Conservation (phyloP, 2,329 filamentous ascomycete species). For the Hypoxylon sp. region DNA sequence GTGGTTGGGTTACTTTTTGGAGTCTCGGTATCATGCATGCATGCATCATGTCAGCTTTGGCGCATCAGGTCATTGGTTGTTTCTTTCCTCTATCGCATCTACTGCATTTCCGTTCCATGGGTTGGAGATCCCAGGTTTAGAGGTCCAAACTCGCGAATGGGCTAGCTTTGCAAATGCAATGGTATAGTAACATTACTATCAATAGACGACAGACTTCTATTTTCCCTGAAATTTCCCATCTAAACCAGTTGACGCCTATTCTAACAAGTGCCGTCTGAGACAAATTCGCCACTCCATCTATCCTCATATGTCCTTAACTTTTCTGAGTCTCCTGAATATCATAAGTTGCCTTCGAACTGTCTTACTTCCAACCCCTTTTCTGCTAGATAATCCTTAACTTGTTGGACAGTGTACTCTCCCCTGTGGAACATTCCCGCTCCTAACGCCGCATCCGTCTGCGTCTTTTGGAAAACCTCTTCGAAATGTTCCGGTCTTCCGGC, state of each 20-base stretch:
- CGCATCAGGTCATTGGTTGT: slow-evolving; percentile 33
- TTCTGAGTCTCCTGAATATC: slow-evolving; percentile 12
- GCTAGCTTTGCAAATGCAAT: slow-evolving; percentile 31
- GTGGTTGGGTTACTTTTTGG: slow-evolving; percentile 32
- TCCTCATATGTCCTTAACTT: background rate
- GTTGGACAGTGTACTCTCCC: slow-evolving; percentile 91
- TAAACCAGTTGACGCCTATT: slow-evolving; percentile 44
- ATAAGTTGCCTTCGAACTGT: slow-evolving; percentile 74
- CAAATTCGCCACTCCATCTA: slow-evolving; percentile 21
- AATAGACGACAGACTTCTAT: slow-evolving; percentile 43
- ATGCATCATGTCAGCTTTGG: slow-evolving; percentile 26
- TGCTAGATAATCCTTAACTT: slow-evolving; percentile 88
- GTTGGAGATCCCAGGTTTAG: slow-evolving; percentile 15
- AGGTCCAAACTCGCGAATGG: slow-evolving; percentile 25
- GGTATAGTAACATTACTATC: slow-evolving; percentile 39
- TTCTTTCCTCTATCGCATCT: slow-evolving; percentile 29
- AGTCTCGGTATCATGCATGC: slow-evolving; percentile 32
- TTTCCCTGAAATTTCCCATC: slow-evolving; percentile 20
- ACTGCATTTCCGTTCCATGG: slow-evolving; percentile 28
- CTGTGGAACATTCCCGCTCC: slow-evolving; percentile 98
- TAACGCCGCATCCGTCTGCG: slow-evolving; percentile 89
- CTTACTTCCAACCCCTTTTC: slow-evolving; percentile 82
- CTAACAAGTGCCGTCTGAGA: slow-evolving; percentile 32
- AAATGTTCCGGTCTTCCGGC: slow-evolving; percentile 92
- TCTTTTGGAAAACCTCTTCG: slow-evolving; percentile 87